phyloP scores from a whole-genome alignment of 306 rosid species.

The Ormosia semicastrata region DNA sequence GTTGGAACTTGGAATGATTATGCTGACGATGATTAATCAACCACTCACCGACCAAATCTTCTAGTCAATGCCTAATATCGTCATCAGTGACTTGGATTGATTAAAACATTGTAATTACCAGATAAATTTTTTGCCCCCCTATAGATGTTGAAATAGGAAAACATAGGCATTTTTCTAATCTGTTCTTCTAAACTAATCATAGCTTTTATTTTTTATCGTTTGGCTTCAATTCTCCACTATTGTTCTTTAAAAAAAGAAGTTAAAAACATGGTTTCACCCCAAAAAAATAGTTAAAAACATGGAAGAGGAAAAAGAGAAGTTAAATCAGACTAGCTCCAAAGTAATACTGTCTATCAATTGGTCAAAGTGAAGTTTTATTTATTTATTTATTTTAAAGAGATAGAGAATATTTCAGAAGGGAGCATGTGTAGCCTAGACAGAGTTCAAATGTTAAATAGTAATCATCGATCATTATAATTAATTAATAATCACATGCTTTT shows the following conservation, averaged over 20 bases:
- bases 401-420: background rate
- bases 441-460: background rate
- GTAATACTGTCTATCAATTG: background rate
- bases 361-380: background rate
- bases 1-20: background rate
- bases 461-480: background rate
- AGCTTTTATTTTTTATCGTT: no score
- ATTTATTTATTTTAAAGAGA: background rate
- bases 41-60: slow-evolving; percentile 19
- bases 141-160: background rate
- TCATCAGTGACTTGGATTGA: background rate
- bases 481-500: background rate
- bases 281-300: background rate
- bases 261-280: background rate
- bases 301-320: background rate
- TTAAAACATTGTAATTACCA: background rate
- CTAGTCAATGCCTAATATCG: background rate
- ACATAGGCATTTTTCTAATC: background rate
- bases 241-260: no score
- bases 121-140: background rate
- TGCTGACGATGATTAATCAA: background rate
- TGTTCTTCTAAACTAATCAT: no score
- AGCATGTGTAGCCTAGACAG: background rate
- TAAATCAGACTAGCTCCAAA: background rate
- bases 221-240: no score